phyloP scores from a whole-genome alignment of 2,329 filamentous ascomycete species.

The Epichloe gansuensis region DNA sequence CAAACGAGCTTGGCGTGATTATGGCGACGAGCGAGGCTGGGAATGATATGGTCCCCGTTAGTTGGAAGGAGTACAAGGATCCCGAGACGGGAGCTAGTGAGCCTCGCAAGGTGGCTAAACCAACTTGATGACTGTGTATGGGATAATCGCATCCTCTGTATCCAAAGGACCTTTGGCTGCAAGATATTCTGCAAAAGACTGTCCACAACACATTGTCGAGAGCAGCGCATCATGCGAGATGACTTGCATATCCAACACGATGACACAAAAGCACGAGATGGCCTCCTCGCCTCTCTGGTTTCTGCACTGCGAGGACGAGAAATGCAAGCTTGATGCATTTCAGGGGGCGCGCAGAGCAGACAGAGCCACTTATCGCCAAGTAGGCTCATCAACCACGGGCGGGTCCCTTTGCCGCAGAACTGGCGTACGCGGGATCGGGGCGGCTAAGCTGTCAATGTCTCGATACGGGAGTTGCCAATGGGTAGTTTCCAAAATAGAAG shows the following conservation, averaged over 20 bases:
- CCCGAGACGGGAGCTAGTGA: constrained; percentile 65
- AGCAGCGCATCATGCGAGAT: neutral
- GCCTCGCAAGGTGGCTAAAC: constrained; percentile 85
- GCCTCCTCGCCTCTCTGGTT: neutral
- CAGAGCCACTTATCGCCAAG: neutral
- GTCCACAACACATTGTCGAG: neutral
- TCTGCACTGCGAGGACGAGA: neutral
- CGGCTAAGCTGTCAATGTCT: neutral
- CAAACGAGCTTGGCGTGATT: constrained; percentile 85
- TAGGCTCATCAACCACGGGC: neutral
- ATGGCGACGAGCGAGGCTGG: constrained; percentile 82
- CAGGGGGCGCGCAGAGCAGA: neutral
- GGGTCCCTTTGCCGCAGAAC: too few relatives aligned
- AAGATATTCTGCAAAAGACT: neutral
- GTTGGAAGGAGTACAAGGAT: constrained; percentile 92
- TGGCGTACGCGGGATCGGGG: neutral
- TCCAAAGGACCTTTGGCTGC: too few relatives aligned
- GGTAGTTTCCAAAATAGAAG: too few relatives aligned
- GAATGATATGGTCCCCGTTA: constrained; percentile 84
- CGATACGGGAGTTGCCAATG: too few relatives aligned
- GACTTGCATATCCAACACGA: neutral
- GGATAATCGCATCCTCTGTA: too few relatives aligned
- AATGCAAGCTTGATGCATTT: neutral
- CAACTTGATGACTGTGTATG: constrained; percentile 45
- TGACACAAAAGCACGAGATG: neutral